Conservation (phyloP, 257 asterid genomes). For the Ligustrum vulgare region DNA sequence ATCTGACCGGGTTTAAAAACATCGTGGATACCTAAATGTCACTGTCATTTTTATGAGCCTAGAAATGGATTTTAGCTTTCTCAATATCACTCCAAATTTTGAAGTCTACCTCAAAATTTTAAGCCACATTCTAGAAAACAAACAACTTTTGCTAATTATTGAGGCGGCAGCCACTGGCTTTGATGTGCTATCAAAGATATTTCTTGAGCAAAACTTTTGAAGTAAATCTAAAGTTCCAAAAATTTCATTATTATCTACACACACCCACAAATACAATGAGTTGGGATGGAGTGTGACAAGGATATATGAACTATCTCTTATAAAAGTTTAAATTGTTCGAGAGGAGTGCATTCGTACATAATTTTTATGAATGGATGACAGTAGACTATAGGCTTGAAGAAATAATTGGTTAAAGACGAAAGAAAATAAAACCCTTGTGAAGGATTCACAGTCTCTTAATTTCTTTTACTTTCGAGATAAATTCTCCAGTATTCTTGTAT, state of each 20-base stretch:
- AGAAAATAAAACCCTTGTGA: no score
- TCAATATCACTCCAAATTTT: constrained; percentile 8
- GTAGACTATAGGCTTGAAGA: neutral
- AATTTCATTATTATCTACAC: neutral
- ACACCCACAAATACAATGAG: neutral
- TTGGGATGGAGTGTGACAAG: neutral
- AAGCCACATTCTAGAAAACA: constrained; percentile 22
- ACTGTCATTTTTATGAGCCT: constrained; percentile 9
- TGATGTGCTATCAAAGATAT: neutral
- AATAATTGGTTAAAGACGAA: no score
- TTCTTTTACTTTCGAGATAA: no score
- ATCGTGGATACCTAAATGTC: constrained; percentile 21
- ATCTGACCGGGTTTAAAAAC: no score
- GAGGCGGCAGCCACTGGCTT: neutral
- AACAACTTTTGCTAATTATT: constrained; percentile 19
- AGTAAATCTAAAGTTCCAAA: neutral
- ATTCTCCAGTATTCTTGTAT: no score
- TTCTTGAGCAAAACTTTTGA: neutral
- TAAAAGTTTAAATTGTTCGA: neutral
- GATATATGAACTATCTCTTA: neutral
- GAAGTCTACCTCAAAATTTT: constrained; percentile 1
- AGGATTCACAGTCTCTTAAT: no score
- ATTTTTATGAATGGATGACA: neutral
- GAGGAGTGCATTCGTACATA: neutral
- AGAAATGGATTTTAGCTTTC: constrained; percentile 1